Evolutionary conservation across 148 eudicot species (phyloP).

Genomic region (Rhododendron mucronatum): DNA sequence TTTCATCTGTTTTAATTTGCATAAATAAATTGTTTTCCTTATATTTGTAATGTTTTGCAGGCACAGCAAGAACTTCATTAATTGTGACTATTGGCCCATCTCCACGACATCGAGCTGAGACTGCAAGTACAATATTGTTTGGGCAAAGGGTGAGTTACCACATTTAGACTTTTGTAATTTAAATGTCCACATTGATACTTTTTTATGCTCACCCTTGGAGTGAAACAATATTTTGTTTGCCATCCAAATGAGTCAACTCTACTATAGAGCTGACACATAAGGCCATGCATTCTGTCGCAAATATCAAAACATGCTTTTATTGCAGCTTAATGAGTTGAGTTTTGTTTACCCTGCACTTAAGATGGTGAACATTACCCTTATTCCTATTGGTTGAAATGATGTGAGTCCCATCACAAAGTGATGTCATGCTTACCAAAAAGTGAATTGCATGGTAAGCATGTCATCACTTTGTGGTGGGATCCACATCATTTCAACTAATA

Average conservation of each 20-base stretch:
- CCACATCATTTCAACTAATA: too few relatives aligned
- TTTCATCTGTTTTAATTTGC: neutral
- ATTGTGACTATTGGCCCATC: conserved; percentile 88
- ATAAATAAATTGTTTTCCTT: neutral
- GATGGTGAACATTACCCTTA: too few relatives aligned
- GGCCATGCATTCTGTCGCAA: neutral
- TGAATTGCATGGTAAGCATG: too few relatives aligned
- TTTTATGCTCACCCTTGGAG: neutral
- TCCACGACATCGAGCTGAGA: conserved; percentile 87
- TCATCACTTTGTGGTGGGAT: too few relatives aligned
- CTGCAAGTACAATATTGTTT: conserved; percentile 84
- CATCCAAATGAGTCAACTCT: neutral
- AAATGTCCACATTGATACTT: neutral
- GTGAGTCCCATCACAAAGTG: too few relatives aligned
- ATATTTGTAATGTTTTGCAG: conserved; percentile 26
- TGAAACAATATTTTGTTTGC: conserved; percentile 32
- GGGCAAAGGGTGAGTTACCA: conserved; percentile 71
- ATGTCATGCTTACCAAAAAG: too few relatives aligned
- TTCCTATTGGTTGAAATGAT: too few relatives aligned
- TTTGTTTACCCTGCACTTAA: too few relatives aligned
- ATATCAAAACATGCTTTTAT: neutral
- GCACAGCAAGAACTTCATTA: conserved; percentile 84
- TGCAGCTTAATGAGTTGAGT: neutral
- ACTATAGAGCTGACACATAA: neutral
- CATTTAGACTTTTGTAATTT: neutral